Conservation (phyloP, 352 stramenopile species). For the Pythium grandisporangium region DNA sequence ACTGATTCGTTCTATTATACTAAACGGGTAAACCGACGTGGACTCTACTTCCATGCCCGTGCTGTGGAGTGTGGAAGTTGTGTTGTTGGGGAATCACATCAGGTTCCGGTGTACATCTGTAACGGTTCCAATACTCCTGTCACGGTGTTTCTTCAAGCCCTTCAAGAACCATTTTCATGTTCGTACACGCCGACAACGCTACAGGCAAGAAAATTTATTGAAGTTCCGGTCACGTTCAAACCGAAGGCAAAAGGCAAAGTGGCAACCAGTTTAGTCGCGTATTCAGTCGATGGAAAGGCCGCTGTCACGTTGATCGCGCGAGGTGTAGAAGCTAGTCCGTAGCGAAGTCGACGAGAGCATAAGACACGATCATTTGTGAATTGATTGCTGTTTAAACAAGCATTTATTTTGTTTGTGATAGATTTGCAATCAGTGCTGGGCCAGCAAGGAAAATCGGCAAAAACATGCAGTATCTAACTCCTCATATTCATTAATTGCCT, state of each 20-base stretch:
- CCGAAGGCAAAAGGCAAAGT: conserved; percentile 76
- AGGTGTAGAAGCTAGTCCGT: too few relatives aligned
- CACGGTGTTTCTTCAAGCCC: conserved; percentile 76
- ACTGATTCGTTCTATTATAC: conserved; percentile 84
- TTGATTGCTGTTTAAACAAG: too few relatives aligned
- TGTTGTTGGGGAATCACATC: conserved; percentile 58
- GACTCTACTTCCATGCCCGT: conserved; percentile 76
- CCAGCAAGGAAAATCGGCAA: too few relatives aligned
- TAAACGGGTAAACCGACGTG: conserved; percentile 59
- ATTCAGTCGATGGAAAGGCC: conserved; percentile 71
- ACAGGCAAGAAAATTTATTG: conserved; percentile 78
- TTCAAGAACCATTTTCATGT: conserved; percentile 72
- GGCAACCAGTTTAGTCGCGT: conserved; percentile 72
- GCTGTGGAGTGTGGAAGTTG: conserved; percentile 78
- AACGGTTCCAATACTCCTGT: conserved; percentile 73
- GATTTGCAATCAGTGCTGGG: too few relatives aligned
- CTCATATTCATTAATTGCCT: too few relatives aligned
- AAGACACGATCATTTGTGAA: too few relatives aligned
- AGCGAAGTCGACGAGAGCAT: too few relatives aligned
- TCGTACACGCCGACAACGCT: conserved; percentile 68
- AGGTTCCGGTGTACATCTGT: conserved; percentile 81
- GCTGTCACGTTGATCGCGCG: conserved; percentile 70
- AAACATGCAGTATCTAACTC: too few relatives aligned
- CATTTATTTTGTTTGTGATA: conserved; percentile 11
- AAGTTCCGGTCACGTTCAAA: conserved; percentile 65